These are phyloP conservation scores for Pythium sp. DNA, from an alignment of 352 stramenopile species.

Conservation along the genomic window DNA sequence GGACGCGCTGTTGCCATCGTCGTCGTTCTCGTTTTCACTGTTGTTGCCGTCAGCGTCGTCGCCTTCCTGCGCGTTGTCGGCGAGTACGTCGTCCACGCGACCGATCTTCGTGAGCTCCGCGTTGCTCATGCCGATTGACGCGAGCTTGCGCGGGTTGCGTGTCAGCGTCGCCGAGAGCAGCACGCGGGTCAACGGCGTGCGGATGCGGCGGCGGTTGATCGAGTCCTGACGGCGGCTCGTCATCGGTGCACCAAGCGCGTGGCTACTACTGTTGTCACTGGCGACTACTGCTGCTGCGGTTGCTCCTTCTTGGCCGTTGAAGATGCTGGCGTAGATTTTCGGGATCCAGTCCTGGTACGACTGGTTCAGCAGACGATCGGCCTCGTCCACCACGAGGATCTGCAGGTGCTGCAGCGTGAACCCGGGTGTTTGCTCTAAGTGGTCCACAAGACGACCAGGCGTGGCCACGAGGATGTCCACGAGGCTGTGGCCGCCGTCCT, in stretches of 20 bases:
- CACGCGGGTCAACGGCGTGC: conserved; percentile 91
- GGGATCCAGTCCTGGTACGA: conserved; percentile 97
- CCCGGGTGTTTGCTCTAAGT: conserved; percentile 95
- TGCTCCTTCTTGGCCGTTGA: conserved; percentile 51
- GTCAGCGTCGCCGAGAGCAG: conserved; percentile 98
- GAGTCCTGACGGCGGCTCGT: conserved; percentile 72
- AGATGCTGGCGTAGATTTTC: conserved; percentile 88
- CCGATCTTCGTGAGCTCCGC: conserved; percentile 92
- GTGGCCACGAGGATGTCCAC: conserved; percentile 98
- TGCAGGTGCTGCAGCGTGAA: conserved; percentile 97
- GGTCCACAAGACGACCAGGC: conserved; percentile 95
- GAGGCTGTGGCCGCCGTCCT: conserved; percentile 62
- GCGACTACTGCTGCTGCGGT: conserved; percentile 21
- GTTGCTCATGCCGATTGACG: conserved; percentile 92
- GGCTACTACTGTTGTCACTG: neutral
- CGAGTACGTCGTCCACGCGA: conserved; percentile 53
- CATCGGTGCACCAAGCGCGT: conserved; percentile 22
- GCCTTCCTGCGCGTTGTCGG: conserved; percentile 62
- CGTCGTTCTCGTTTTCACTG: conserved; percentile 23
- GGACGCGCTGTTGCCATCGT: conserved; percentile 15
- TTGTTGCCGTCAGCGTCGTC: conserved; percentile 33
- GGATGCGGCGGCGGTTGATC: conserved; percentile 77
- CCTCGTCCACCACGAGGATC: conserved; percentile 98
- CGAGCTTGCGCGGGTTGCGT: conserved; percentile 95
- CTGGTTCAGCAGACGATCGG: conserved; percentile 95